A percentile compares a stretch with the other conserved stretches of the same genome.
phyloP scores from a whole-genome alignment of 1,139 yeast genomes.

The Taphrina sp. region DNA sequence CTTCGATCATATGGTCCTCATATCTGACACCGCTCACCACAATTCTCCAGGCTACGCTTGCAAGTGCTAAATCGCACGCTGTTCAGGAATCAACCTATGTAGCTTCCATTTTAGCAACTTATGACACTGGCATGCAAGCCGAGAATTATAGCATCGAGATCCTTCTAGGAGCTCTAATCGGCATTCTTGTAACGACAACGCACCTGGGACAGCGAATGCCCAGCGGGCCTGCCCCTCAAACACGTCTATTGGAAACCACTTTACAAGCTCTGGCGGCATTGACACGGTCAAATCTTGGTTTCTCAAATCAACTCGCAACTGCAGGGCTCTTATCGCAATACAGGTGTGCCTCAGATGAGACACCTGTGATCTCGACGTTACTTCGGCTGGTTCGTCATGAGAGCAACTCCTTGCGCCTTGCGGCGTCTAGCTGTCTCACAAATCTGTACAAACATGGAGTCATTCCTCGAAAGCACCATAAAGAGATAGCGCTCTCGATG shows the following conservation, averaged over 20 bases:
- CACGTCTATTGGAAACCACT: slow-evolving; percentile 3
- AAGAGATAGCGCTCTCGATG: slow-evolving; percentile 40
- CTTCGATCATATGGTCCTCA: not conserved
- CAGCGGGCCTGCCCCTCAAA: slow-evolving; percentile 27
- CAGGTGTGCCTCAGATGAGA: slow-evolving; percentile 35
- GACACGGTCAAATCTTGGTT: slow-evolving; percentile 39
- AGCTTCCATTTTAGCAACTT: slow-evolving; percentile 2
- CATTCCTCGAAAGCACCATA: slow-evolving; percentile 38
- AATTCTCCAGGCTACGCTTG: not conserved
- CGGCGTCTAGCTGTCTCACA: slow-evolving; percentile 43
- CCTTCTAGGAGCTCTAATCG: slow-evolving; percentile 18
- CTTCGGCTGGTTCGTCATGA: slow-evolving; percentile 41
- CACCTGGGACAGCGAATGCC: slow-evolving; percentile 33
- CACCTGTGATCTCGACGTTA: slow-evolving; percentile 40
- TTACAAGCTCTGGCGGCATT: slow-evolving; percentile 32
- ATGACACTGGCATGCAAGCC: not conserved
- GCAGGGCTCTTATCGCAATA: slow-evolving; percentile 37
- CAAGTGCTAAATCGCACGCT: slow-evolving; percentile 3
- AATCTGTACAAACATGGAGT: slow-evolving; percentile 40
- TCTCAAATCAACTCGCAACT: slow-evolving; percentile 41
- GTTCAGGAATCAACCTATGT: slow-evolving; percentile 17
- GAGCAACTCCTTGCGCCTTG: slow-evolving; percentile 41
- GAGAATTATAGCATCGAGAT: not conserved
- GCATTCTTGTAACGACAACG: slow-evolving; percentile 3
- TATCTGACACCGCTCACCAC: not conserved